Percentiles rank a stretch among this genome's conserved stretches.
These are phyloP conservation scores for Ilex asprella DNA, from an alignment of 257 asterid species.

Conservation along the genomic window DNA sequence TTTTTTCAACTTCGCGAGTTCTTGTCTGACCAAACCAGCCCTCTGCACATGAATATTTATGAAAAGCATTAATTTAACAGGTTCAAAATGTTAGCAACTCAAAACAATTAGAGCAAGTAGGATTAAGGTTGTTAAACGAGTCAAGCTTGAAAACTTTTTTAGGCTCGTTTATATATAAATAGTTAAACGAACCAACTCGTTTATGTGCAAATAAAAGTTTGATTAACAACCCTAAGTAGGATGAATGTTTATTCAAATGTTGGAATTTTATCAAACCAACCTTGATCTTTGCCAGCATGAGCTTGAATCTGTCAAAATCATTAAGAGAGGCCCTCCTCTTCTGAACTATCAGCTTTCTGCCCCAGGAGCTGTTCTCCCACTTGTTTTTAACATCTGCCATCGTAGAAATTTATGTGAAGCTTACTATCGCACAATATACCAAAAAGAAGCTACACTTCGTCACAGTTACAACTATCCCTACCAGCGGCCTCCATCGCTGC, in stretches of 20 bases:
- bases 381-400: slow-evolving; percentile 1
- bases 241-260: background rate
- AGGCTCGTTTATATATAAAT: no score
- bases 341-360: background rate
- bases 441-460: background rate
- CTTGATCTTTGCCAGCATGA: background rate
- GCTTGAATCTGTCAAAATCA: background rate
- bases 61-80: background rate
- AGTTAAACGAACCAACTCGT: no score
- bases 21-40: background rate
- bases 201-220: no score
- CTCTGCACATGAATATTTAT: background rate
- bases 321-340: background rate
- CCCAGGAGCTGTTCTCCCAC: slow-evolving; percentile 1
- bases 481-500: slow-evolving; percentile 1
- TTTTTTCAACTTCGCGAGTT: background rate
- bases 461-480: background rate
- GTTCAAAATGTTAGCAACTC: background rate
- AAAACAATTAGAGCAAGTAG: background rate
- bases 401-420: background rate
- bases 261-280: background rate
- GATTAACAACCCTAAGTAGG: no score
- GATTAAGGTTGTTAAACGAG: no score
- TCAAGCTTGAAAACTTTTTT: no score
- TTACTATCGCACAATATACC: background rate